Evolutionary conservation across 2,329 filamentous ascomycete species (phyloP).

Genomic region (Coleophoma crateriformis): DNA sequence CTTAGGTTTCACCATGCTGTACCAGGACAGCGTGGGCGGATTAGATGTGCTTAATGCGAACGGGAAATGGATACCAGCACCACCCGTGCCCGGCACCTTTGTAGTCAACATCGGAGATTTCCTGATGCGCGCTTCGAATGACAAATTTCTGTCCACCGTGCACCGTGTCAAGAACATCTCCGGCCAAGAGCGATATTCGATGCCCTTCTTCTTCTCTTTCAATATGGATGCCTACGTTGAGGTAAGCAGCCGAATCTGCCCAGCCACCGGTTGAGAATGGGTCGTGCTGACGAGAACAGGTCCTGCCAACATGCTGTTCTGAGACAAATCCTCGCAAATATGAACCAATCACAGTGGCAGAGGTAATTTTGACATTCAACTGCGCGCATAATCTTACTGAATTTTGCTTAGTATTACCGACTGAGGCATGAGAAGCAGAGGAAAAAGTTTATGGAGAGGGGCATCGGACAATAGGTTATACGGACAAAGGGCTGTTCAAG

Average conservation of each 20-base stretch:
- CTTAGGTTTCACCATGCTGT: slow-evolving; percentile 33
- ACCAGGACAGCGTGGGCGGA: slow-evolving; percentile 38
- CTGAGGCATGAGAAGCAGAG: background rate
- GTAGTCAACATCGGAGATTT: slow-evolving; percentile 44
- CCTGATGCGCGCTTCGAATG: slow-evolving; percentile 73
- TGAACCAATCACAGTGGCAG: background rate
- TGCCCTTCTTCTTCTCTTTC: slow-evolving; percentile 83
- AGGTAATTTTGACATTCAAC: background rate
- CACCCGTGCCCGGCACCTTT: slow-evolving; percentile 33
- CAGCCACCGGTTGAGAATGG: too few species aligned
- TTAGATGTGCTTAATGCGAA: slow-evolving; percentile 37
- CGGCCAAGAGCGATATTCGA: slow-evolving; percentile 66
- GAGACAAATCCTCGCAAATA: background rate
- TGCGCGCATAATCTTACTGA: background rate
- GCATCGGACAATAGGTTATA: too few species aligned
- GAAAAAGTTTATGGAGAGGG: background rate
- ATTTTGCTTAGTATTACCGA: background rate
- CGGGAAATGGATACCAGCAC: slow-evolving; percentile 35
- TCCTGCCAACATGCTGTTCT: background rate
- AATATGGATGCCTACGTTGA: slow-evolving; percentile 2
- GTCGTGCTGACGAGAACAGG: background rate
- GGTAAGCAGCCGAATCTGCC: background rate
- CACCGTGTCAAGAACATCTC: slow-evolving; percentile 72
- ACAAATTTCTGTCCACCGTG: slow-evolving; percentile 73
- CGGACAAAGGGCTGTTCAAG: too few species aligned